Evolutionary conservation across 169 alveolate genomes (phyloP).

Genomic region (Blepharisma undulans): DNA sequence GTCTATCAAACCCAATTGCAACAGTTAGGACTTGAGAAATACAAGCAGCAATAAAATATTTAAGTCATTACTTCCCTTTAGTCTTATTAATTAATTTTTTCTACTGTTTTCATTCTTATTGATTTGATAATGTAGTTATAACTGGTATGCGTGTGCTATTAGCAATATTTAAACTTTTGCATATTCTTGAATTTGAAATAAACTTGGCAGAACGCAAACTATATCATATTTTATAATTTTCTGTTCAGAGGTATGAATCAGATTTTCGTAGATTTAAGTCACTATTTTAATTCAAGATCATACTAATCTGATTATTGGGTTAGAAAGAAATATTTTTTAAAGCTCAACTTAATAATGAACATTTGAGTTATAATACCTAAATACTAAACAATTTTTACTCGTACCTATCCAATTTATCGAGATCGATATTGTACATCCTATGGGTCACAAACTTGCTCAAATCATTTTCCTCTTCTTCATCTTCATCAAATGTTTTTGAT

Average conservation of each 20-base stretch:
- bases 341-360: neutral
- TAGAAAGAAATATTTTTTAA: neutral
- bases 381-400: too few relatives aligned
- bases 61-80: neutral
- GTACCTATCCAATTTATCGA: neutral
- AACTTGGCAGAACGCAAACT: too few relatives aligned
- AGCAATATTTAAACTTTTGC: too few relatives aligned
- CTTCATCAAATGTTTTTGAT: neutral
- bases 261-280: too few relatives aligned
- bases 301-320: too few relatives aligned
- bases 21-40: constrained; percentile 14
- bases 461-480: neutral
- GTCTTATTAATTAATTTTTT: too few relatives aligned
- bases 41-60: neutral
- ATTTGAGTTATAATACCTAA: neutral
- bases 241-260: neutral
- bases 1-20: neutral
- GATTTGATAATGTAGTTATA: too few relatives aligned
- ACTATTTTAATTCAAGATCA: too few relatives aligned
- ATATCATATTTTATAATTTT: too few relatives aligned
- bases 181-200: too few relatives aligned
- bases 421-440: neutral
- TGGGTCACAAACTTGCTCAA: neutral
- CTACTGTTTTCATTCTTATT: too few relatives aligned
- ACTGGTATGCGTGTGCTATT: too few relatives aligned